Evolutionary conservation across 208 protist genomes (phyloP).

Genomic region (Leishmania aethiopica): DNA sequence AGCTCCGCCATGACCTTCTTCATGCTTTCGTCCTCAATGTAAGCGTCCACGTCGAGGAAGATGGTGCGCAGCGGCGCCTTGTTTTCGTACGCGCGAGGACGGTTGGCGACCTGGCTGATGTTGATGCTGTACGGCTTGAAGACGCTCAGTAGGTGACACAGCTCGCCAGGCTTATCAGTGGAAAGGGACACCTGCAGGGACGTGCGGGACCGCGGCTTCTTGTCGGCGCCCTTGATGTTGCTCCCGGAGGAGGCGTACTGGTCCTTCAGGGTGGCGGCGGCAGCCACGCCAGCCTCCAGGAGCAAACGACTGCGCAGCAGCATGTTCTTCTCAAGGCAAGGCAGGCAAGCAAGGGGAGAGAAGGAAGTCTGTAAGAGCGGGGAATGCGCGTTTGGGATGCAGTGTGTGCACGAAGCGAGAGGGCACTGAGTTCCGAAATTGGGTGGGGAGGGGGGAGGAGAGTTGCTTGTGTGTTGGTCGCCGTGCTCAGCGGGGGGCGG

Average conservation of each 20-base stretch:
- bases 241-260: conserved; percentile 55
- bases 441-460: not conserved
- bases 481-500: not conserved
- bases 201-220: conserved; percentile 40
- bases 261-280: conserved; percentile 36
- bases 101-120: conserved; percentile 64
- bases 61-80: conserved; percentile 50
- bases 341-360: not conserved
- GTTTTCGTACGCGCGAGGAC: conserved; percentile 52
- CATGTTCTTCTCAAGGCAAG: conserved; percentile 5
- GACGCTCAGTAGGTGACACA: conserved; percentile 47
- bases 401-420: not conserved
- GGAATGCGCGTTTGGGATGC: not conserved
- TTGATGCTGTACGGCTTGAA: conserved; percentile 57
- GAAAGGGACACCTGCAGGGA: conserved; percentile 61
- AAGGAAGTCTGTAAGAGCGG: not conserved
- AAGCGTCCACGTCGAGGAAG: conserved; percentile 67
- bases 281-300: conserved; percentile 3
- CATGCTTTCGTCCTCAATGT: conserved; percentile 47
- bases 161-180: conserved; percentile 41
- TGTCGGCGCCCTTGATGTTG: conserved; percentile 46
- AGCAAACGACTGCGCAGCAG: conserved; percentile 8
- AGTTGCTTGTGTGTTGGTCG: not conserved
- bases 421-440: not conserved
- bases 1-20: conserved; percentile 40